Evolutionary conservation across 345 rosid genomes (phyloP), one percentile per base, ranked within the genome.

Genomic region (Citrus australasica): DNA sequence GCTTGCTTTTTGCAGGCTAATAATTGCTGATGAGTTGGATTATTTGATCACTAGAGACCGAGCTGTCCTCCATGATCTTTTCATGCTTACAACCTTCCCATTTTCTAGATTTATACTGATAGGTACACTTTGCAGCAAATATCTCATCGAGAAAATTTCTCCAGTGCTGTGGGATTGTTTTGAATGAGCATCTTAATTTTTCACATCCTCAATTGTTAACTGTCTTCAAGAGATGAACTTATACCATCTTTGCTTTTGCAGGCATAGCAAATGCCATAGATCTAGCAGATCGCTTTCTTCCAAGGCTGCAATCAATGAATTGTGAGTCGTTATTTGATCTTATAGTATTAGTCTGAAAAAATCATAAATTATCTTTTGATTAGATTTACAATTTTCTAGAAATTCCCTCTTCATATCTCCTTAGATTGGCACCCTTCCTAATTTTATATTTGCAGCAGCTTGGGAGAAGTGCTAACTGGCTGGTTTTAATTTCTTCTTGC

Each of bases 241-340:
- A 10, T 5, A 5, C 35, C 6, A 25, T 74, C 35, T 77, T 73
- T 69, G 27, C 74, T 79, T 69, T 65, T 82, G 30, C 88, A 94
- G 98, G 97, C 40, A 84, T 94, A 73, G 97, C 98, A 75, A 94
- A 94, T 90, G 92, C 98, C 74, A 90, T 93, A 78, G 98, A 93
- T 75, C 86, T 94, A 38, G 95, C 95, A 25, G 97, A 94, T 88
- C 91, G 97, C 71, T 94, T 94, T 87, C 97, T 94, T 82, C 97
- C 95, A 19, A 91, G 84, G 82, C 88, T 93, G 21, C 94, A 88
- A 83, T 88, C 95, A 46, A 82, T 90, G 78, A 92, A 93, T 82
- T 94, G 97, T 95, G 89, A 82, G 92, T 72, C 62, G 3, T 73
- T 40, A 28, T 79, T 74, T 74, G 25, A 16, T 32, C 66, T 67